Base-by-base conservation (phyloP, 371 early-diverging fungal species). In the Choanephora cucurbitarum region DNA sequence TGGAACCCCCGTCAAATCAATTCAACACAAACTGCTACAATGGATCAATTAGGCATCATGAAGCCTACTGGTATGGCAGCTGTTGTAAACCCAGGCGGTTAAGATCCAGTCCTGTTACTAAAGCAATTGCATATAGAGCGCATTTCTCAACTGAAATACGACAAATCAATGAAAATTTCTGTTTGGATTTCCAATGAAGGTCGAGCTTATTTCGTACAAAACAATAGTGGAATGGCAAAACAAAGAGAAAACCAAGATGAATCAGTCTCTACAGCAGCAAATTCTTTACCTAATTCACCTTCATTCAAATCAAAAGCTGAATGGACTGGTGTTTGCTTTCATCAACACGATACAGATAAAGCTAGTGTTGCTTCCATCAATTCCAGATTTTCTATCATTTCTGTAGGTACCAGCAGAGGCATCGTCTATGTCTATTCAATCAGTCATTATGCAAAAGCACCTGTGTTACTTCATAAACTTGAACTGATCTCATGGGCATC, bases 1-100 rank as follows among this genome's bases (percentile, higher is more conserved):
- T 79, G 80, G 80, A 74, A 74, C 22, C 75, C 80, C 23, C 76
- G 74, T 13, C 70, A 76, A 51, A 67, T 62, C 5, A 70, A 71
- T 52, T 53, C 69, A 41, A 70, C 77, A n/a, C 72, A 75, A 40
- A 76, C 80, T 22, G 23, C 73, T 9, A 39, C 73, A 3, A 52
- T 69, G 18, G 52, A 57, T 34, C 50, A 63, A 40, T 42, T 73
- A 1, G 62, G 50, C 1, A 70, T 76, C 10, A 44, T 68, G 56
- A 67, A 71, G 55, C 63, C 44, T 14, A 44, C 55, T 11, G 47
- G 47, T 15, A 53, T 53, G 33, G 54, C 28, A 28, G n/a, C n/a
- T n/a, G n/a, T n/a, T n/a, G n/a, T n/a, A n/a, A n/a, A n/a, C n/a
- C n/a, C n/a, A n/a, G n/a, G n/a, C n/a, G n/a, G n/a, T n/a, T n/a